Base-by-base conservation (phyloP, 768 basidiomycete species). In the Sporobolomyces roseus region DNA sequence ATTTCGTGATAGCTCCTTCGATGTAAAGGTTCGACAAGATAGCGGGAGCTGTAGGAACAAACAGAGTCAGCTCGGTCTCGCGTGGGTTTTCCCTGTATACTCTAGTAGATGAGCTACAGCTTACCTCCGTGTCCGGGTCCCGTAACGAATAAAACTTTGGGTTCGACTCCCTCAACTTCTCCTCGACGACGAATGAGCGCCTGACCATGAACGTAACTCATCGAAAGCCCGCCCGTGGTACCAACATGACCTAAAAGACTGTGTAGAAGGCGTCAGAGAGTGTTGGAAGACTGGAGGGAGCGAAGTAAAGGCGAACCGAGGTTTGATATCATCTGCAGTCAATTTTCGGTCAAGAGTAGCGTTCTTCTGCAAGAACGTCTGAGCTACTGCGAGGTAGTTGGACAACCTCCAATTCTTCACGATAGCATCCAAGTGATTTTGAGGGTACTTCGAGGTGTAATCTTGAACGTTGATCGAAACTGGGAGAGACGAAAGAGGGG, bases 21-120 rank as follows among this genome's bases (percentile, higher is more conserved):
- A 93, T 81, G 87, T 88, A 93, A 10, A 93, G 84, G 72, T 86
- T 87, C 14, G 91, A 84, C n/a, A 96, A 83, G 32, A 93, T 84
- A 30, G 85, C 90, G 27, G 92, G 92, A 8, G 92, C 91, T 93
- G 90, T 19, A 8, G 49, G 27, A 7, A 29, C n/a, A 50, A 25
- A 41, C 9, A 17, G n/a, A 25, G 27, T 41, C 45, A 46, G 45
- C 23, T 16, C 17, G 30, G 19, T 30, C 9, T 32, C 7, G 14
- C 17, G 16, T 76, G 79, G 17, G 10, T 17, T 41, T 41, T 41
- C n/a, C n/a, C n/a, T n/a, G n/a, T n/a, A n/a, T n/a, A n/a, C n/a
- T n/a, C n/a, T n/a, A n/a, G 38, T 41, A 41, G 38, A 41, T 41
- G 38, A 41, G 10, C 38, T 9, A 17, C 38, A 33, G 65, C 77